phyloP scores from a whole-genome alignment of 1,284 basidiomycete species.

The Cryptococcus amylolentus region DNA sequence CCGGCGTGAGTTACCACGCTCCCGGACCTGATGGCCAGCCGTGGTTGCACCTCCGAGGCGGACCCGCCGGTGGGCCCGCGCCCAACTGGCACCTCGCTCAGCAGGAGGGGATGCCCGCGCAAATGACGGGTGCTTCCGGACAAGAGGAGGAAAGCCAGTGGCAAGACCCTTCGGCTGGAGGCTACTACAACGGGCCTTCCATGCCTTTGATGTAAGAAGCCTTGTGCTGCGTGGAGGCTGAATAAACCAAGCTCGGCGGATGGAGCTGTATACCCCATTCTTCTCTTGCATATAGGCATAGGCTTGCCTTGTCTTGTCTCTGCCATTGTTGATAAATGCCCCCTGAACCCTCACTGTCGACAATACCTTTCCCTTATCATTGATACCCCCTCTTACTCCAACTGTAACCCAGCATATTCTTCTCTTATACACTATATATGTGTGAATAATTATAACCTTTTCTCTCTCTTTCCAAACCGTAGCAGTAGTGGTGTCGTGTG shows the following conservation, averaged over 20 bases:
- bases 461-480: slow-evolving; percentile 1
- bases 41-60: slow-evolving; percentile 45
- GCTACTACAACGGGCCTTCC: slow-evolving; percentile 19
- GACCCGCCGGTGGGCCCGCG: slow-evolving; percentile 33
- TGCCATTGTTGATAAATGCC: background rate
- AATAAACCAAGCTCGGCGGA: background rate
- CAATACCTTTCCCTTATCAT: background rate
- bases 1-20: slow-evolving; percentile 44
- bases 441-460: background rate
- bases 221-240: background rate
- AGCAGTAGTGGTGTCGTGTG: background rate
- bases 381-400: background rate
- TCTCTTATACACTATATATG: background rate
- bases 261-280: background rate
- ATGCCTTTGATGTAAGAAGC: slow-evolving; percentile 15
- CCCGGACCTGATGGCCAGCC: slow-evolving; percentile 47
- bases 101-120: slow-evolving; percentile 6
- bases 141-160: slow-evolving; percentile 5
- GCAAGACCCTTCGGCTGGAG: slow-evolving; percentile 10
- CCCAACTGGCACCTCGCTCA: slow-evolving; percentile 33
- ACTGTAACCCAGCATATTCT: slow-evolving; percentile 2
- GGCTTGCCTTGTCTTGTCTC: slow-evolving; percentile 2
- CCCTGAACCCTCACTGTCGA: background rate
- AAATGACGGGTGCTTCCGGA: slow-evolving; percentile 1
- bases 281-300: slow-evolving; percentile 4